Evolutionary conservation across 2,329 filamentous ascomycete genomes (phyloP), one percentile per base, ranked within the genome.

Genomic region (Fusarium udum): DNA sequence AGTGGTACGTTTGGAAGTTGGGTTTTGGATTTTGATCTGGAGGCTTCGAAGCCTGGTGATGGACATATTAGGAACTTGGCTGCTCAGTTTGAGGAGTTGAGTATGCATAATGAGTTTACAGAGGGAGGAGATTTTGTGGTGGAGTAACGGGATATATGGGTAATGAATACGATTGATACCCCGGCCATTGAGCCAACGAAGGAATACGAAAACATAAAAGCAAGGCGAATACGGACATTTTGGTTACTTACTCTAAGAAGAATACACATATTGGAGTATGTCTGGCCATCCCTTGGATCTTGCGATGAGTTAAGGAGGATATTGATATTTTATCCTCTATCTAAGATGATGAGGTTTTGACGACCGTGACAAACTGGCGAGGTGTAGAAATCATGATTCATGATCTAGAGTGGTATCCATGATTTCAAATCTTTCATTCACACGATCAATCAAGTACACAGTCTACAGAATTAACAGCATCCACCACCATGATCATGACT

Each of bases 401-500:
- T 49, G 7, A 13, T 9, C 3, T 10, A 5, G 18, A 37, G 2
- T 22, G 14, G 14, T n/a, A 16, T 12, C 5, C 9, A 22, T 36
- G 16, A 15, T n/a, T 37, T 28, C 20, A 37, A 13, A 39, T 22
- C 10, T 9, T 20, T 0, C 0, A 24, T 37, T 22, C 16, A 26
- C 10, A 3, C 7, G 5, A 11, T 11, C 8, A 34, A 40, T 4
- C 5, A 22, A 18, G 15, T 7, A 20, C 1, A 7, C 1, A 34
- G 2, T 24, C 49, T 26, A 15, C 2, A 2, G n/a, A 22, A 22
- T 56, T 15, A 74, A 22, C 72, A 74, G 28, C 72, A 74, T 14
- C 68, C 72, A 18, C 55, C 36, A 3, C 61, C 36, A 42, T 75
- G 73, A 3, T 37, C 67, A 58, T 77, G 74, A 0, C 37, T 53